Evolutionary conservation across 495 filamentous ascomycete genomes (phyloP).

Genomic region (Daldinia vernicosa): DNA sequence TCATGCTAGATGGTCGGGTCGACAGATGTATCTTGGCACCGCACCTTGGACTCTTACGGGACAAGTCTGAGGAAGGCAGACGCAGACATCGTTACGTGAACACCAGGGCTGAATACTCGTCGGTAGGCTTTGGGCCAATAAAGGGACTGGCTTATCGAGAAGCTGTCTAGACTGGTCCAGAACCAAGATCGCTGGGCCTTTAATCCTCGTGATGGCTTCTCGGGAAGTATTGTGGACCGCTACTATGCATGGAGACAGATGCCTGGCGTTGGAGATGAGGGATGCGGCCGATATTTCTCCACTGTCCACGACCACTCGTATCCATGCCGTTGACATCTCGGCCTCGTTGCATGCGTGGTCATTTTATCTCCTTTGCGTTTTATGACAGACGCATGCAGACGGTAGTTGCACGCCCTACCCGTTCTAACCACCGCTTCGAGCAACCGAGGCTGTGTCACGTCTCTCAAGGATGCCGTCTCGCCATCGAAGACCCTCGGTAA

Average conservation of each 20-base stretch:
- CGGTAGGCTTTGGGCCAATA: conserved; percentile 4
- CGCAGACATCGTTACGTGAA: background rate
- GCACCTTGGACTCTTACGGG: background rate
- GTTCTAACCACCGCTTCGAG: background rate
- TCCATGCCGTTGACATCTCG: background rate
- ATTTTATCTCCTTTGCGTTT: background rate
- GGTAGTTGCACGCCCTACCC: background rate
- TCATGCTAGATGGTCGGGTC: conserved; percentile 1
- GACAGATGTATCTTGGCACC: background rate
- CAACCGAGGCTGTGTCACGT: conserved; percentile 1
- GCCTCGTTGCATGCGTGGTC: background rate
- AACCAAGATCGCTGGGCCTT: conserved; percentile 1
- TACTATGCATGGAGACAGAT: conserved; percentile 20
- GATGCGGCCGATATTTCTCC: background rate
- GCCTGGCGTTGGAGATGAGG: conserved; percentile 3
- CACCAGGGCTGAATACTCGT: conserved; percentile 6
- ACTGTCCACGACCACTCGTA: conserved; percentile 5
- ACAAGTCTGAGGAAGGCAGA: background rate
- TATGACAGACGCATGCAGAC: background rate
- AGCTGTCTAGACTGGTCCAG: conserved; percentile 30
- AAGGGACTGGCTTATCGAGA: conserved; percentile 6
- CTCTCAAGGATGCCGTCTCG: background rate
- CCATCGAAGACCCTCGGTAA: background rate
- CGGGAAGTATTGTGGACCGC: conserved; percentile 5
- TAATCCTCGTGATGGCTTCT: conserved; percentile 10